These are phyloP conservation scores for Malassezia slooffiae DNA, from an alignment of 1,284 basidiomycete genomes.

Conservation along the genomic window DNA sequence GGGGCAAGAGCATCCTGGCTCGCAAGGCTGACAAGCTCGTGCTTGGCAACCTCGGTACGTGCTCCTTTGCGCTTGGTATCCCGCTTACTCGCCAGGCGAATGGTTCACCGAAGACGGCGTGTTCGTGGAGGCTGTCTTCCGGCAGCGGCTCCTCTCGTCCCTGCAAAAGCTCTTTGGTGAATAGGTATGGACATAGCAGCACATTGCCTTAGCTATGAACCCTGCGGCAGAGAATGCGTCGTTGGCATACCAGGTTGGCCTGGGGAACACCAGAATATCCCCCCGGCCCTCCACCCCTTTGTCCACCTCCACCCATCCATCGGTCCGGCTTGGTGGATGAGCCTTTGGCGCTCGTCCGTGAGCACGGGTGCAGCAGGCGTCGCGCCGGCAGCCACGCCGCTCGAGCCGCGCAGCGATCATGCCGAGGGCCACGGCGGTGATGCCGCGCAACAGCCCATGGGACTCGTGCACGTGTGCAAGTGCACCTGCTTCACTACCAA, in stretches of 20 bases:
- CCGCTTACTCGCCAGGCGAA: constrained; percentile 22
- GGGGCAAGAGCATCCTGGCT: constrained; percentile 20
- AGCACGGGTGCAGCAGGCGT: no score
- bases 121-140: constrained; percentile 32
- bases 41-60: constrained; percentile 37
- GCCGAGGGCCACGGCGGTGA: no score
- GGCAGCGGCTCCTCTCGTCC: constrained; percentile 23
- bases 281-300: constrained; percentile 5
- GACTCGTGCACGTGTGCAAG: constrained; percentile 36
- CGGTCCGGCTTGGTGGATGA: no score
- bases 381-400: no score
- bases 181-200: constrained; percentile 2
- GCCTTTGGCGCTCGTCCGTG: no score
- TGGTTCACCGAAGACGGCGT: constrained; percentile 44
- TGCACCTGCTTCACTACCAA: constrained; percentile 47
- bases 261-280: no score
- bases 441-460: constrained; percentile 7
- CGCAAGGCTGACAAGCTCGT: constrained; percentile 19
- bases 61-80: not conserved
- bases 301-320: no score
- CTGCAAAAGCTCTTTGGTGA: constrained; percentile 29
- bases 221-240: no score
- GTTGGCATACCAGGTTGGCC: no score
- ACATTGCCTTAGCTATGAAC: no score
- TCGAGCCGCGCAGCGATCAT: no score